Conservation (phyloP, 139 green algal species). For the Volvox reticuliferus region DNA sequence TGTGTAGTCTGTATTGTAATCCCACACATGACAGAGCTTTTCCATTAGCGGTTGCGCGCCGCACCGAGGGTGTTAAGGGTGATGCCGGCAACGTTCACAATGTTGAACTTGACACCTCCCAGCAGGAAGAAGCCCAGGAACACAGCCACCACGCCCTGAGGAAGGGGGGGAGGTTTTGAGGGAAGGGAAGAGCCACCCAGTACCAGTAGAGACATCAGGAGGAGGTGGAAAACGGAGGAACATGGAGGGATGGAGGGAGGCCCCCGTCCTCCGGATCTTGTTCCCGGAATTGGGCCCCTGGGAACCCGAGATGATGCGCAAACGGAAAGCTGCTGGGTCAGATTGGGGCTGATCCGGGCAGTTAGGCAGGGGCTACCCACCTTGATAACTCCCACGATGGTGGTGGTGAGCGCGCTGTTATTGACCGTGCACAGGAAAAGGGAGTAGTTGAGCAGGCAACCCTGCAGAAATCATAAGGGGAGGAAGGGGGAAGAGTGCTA, state of each 20-base stretch:
- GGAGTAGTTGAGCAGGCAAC: constrained; percentile 62
- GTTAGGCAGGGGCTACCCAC: background rate
- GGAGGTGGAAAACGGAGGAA: too few species aligned
- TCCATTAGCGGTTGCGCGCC: too few species aligned
- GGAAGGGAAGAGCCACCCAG: background rate
- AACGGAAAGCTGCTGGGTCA: too few species aligned
- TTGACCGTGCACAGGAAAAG: constrained; percentile 63
- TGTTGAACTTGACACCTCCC: constrained; percentile 41
- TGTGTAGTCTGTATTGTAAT: too few species aligned
- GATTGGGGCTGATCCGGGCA: too few species aligned
- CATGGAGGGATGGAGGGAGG: too few species aligned
- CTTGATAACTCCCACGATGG: constrained; percentile 67
- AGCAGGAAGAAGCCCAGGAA: constrained; percentile 64
- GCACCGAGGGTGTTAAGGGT: constrained; percentile 32
- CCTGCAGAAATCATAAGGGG: constrained; percentile 15
- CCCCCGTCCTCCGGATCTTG: too few species aligned
- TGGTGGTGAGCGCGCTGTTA: constrained; percentile 66
- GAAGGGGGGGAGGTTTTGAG: background rate
- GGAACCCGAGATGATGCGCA: too few species aligned
- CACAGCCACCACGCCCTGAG: constrained; percentile 50
- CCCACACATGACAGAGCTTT: too few species aligned
- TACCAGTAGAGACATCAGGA: background rate
- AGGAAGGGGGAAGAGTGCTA: background rate
- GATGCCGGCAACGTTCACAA: constrained; percentile 38
- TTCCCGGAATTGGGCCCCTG: too few species aligned